Evolutionary conservation across 768 basidiomycete species (phyloP).

Genomic region (Tubosaeta brunneosetosa): DNA sequence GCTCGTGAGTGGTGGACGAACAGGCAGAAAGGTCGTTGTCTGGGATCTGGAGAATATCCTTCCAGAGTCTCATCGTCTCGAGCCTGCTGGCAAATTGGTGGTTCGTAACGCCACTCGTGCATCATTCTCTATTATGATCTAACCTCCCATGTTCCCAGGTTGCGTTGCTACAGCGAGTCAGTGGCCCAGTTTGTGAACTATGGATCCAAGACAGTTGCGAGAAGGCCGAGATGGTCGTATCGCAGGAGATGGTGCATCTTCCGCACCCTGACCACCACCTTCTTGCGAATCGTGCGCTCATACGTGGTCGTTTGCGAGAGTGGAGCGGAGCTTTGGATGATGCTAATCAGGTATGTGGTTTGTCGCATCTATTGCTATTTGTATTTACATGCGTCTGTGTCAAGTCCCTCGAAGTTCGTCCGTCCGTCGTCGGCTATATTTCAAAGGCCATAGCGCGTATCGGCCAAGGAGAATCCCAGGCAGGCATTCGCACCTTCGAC

Average conservation of each 20-base stretch:
- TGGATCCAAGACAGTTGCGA: slow-evolving; percentile 8
- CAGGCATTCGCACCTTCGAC: slow-evolving; percentile 11
- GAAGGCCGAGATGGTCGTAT: slow-evolving; percentile 4
- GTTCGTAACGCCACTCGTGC: neutral
- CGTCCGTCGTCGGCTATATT: slow-evolving; percentile 11
- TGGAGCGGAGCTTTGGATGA: slow-evolving; percentile 8
- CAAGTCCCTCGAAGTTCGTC: slow-evolving; percentile 11
- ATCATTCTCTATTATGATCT: neutral
- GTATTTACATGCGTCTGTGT: neutral
- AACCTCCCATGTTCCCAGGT: neutral
- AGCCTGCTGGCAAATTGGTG: neutral
- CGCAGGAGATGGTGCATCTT: slow-evolving; percentile 5
- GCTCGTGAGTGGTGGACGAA: slow-evolving; percentile 11
- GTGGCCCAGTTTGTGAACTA: neutral
- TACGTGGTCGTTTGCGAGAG: slow-evolving; percentile 7
- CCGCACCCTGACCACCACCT: neutral
- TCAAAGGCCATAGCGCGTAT: slow-evolving; percentile 14
- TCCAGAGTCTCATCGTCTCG: slow-evolving; percentile 3
- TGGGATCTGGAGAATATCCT: slow-evolving; percentile 6
- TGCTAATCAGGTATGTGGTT: slow-evolving; percentile 3
- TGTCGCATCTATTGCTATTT: neutral
- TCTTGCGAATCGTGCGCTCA: slow-evolving; percentile 9
- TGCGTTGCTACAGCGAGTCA: slow-evolving; percentile 6
- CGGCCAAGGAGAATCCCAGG: slow-evolving; percentile 7
- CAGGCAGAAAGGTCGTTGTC: slow-evolving; percentile 5